Conservation (phyloP, 2,329 filamentous ascomycete genomes). For the Aureobasidium vineae region DNA sequence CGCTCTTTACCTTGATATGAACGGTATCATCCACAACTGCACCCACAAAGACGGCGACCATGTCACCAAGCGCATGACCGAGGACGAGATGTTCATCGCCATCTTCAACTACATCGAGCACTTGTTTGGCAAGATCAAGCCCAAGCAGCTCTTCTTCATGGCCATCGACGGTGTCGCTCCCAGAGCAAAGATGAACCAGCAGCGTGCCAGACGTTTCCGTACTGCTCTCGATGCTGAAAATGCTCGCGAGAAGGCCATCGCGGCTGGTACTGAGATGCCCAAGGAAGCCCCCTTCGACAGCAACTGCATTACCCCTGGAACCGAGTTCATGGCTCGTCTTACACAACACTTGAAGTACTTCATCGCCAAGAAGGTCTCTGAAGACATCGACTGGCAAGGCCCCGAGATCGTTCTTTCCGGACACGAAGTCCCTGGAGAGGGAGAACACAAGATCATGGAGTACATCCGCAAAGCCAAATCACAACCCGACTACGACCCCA, state of each 20-base stretch:
- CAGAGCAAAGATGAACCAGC: constrained; percentile 99
- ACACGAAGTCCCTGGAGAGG: constrained; percentile 96
- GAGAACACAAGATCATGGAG: constrained; percentile 99
- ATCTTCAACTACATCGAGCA: constrained; percentile 99
- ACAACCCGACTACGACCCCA: constrained; percentile 86
- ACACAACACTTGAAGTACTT: constrained; percentile 96
- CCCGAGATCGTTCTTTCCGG: constrained; percentile 95
- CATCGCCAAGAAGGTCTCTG: constrained; percentile 96
- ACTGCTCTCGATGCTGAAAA: constrained; percentile 88
- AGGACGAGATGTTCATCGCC: constrained; percentile 99
- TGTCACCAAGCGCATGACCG: constrained; percentile 85
- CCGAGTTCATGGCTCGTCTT: constrained; percentile 96
- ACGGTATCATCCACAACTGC: constrained; percentile 99
- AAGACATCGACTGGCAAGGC: constrained; percentile 96
- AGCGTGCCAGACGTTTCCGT: constrained; percentile 89
- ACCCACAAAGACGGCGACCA: constrained; percentile 96
- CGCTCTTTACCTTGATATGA: constrained; percentile 97
- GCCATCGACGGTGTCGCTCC: constrained; percentile 97
- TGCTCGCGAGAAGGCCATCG: constrained; percentile 87
- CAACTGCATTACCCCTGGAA: constrained; percentile 98
- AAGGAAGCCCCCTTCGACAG: constrained; percentile 97
- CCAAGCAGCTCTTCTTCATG: constrained; percentile 99
- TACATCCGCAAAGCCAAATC: constrained; percentile 98
- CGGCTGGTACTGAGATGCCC: constrained; percentile 85
- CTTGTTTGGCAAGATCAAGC: constrained; percentile 97